A percentile compares a stretch with the other conserved stretches of the same genome.
Evolutionary conservation across 306 rosid genomes (phyloP).

Genomic region (Carpinus viminea): DNA sequence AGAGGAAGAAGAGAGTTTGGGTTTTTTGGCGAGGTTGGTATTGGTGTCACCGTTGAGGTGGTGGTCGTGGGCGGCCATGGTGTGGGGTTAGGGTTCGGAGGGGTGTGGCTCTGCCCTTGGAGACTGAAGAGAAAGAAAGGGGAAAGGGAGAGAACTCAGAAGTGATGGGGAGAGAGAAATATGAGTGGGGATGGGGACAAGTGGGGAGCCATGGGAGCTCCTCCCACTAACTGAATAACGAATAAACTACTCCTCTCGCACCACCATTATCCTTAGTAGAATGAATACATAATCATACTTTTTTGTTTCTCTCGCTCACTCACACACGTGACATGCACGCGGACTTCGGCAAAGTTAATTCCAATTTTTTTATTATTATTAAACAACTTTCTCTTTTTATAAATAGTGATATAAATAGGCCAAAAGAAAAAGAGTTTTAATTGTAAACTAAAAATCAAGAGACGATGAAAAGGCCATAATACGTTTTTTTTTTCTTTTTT

Average conservation of each 20-base stretch:
- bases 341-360: no score
- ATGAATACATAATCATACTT: neutral
- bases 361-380: no score
- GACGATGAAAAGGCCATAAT: no score
- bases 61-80: slow-evolving; percentile 42
- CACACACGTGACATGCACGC: neutral
- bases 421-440: neutral
- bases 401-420: no score
- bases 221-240: neutral
- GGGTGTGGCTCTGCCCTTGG: neutral
- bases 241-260: slow-evolving; percentile 14
- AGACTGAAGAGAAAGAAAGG: neutral
- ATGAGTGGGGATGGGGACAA: neutral
- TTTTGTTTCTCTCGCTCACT: neutral
- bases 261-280: neutral
- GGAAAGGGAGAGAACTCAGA: neutral
- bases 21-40: slow-evolving; percentile 56
- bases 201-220: neutral
- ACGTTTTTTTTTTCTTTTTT: no score
- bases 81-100: slow-evolving; percentile 7
- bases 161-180: neutral
- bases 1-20: slow-evolving; percentile 39
- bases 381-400: no score
- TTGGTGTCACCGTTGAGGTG: slow-evolving; percentile 55
- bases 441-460: no score